Evolutionary conservation across 306 rosid species (phyloP).

Genomic region (Cicer pinnatifidum): DNA sequence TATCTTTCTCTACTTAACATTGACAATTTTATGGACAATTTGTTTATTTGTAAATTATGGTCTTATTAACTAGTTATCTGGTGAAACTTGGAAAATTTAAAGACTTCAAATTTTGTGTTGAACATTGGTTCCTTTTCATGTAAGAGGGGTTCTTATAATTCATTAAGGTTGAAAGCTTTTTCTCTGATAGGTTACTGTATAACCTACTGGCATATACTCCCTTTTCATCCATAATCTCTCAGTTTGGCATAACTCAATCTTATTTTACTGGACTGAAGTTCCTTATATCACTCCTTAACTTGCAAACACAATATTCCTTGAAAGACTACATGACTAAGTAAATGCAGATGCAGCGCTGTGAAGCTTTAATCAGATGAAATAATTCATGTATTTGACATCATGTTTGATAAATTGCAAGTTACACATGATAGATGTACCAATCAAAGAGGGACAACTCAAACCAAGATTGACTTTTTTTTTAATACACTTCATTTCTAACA

Average conservation of each 20-base stretch:
- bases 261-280: slow-evolving; percentile 19
- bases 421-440: slow-evolving; percentile 5
- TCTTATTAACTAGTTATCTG: slow-evolving; percentile 1
- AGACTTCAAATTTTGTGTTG: slow-evolving; percentile 17
- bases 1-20: slow-evolving; percentile 31
- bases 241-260: slow-evolving; percentile 19
- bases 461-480: not conserved
- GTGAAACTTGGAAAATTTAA: slow-evolving; percentile 13
- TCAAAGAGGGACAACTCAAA: slow-evolving; percentile 19
- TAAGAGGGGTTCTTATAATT: slow-evolving; percentile 8
- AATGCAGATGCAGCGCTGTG: slow-evolving; percentile 13
- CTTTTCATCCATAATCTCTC: slow-evolving; percentile 4
- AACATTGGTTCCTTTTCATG: slow-evolving; percentile 22
- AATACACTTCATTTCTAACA: slow-evolving; percentile 6
- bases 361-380: slow-evolving; percentile 25
- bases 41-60: not conserved
- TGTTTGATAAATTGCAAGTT: slow-evolving; percentile 27
- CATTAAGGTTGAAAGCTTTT: slow-evolving; percentile 21
- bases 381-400: not conserved
- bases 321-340: slow-evolving; percentile 20
- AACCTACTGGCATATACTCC: not conserved
- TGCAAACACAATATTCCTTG: slow-evolving; percentile 36
- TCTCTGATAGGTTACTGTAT: slow-evolving; percentile 13
- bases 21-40: slow-evolving; percentile 17
- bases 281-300: slow-evolving; percentile 18